Evolutionary conservation across 306 rosid genomes (phyloP).

Genomic region (Acacia confusa): DNA sequence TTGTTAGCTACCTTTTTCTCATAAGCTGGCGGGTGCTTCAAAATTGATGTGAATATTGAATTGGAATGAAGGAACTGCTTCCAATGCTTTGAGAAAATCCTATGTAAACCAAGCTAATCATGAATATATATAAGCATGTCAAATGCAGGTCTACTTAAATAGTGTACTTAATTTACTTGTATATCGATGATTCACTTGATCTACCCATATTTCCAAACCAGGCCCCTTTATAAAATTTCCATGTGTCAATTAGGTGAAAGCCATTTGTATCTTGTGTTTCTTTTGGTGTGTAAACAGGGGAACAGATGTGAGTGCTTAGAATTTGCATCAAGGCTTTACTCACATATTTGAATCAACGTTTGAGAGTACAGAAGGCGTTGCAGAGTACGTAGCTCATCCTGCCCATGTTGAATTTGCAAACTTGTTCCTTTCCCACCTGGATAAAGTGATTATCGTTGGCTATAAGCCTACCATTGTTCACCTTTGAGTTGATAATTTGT

Average conservation of each 20-base stretch:
- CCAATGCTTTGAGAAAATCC: not conserved
- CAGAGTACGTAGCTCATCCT: slow-evolving; percentile 77
- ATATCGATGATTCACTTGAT: not conserved
- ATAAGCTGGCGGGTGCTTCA: slow-evolving; percentile 1
- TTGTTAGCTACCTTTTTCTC: not conserved
- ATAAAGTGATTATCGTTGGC: slow-evolving; percentile 62
- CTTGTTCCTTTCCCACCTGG: slow-evolving; percentile 48
- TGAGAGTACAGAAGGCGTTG: slow-evolving; percentile 71
- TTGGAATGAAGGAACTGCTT: not conserved
- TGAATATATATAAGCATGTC: not conserved
- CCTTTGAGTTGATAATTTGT: slow-evolving; percentile 17
- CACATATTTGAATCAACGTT: slow-evolving; percentile 86
- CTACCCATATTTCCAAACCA: not conserved
- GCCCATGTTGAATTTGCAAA: slow-evolving; percentile 71
- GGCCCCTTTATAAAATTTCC: not conserved
- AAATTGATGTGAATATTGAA: not conserved
- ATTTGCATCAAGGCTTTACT: slow-evolving; percentile 83
- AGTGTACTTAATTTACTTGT: not conserved
- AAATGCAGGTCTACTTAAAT: not conserved
- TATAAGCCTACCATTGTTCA: slow-evolving; percentile 60
- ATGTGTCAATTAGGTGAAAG: not conserved
- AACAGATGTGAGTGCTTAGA: slow-evolving; percentile 72
- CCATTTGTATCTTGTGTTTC: not conserved
- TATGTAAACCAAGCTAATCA: not conserved
- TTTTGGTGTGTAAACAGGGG: slow-evolving; percentile 53